Conservation (phyloP, 2,329 filamentous ascomycete genomes). For the Mycosphaerelloides madeirae region DNA sequence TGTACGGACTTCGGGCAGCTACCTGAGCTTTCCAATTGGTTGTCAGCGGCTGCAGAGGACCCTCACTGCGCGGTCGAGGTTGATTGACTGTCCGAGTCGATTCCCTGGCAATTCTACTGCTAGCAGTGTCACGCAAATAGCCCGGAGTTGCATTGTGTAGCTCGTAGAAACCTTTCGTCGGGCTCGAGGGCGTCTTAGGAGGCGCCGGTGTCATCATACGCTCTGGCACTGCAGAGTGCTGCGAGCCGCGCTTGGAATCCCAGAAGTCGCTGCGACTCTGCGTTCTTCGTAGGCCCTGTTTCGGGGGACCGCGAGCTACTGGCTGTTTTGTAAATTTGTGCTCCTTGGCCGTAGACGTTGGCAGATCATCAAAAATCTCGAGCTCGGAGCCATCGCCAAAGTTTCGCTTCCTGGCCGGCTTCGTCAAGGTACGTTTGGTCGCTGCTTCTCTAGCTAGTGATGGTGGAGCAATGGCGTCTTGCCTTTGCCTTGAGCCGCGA, state of each 20-base stretch:
- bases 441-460: constrained; percentile 49
- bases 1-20: constrained; percentile 47
- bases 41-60: constrained; percentile 48
- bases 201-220: constrained; percentile 45
- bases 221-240: constrained; percentile 32
- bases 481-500: constrained; percentile 34
- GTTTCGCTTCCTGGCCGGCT: constrained; percentile 63
- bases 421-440: constrained; percentile 66
- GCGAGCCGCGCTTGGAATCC: constrained; percentile 24
- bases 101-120: constrained; percentile 60
- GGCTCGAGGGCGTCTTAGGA: constrained; percentile 51
- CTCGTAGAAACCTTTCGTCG: constrained; percentile 39
- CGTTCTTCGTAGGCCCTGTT: constrained; percentile 33
- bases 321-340: constrained; percentile 79
- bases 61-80: constrained; percentile 40
- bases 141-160: constrained; percentile 51
- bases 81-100: constrained; percentile 42
- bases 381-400: constrained; percentile 93
- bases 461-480: constrained; percentile 43
- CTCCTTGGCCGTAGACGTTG: constrained; percentile 77
- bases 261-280: constrained; percentile 29
- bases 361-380: constrained; percentile 89
- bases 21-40: constrained; percentile 58
- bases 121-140: constrained; percentile 63
- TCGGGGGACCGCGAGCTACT: constrained; percentile 62